These are phyloP conservation scores for Dryas octopetala DNA, from an alignment of 306 rosid genomes.

Conservation along the genomic window DNA sequence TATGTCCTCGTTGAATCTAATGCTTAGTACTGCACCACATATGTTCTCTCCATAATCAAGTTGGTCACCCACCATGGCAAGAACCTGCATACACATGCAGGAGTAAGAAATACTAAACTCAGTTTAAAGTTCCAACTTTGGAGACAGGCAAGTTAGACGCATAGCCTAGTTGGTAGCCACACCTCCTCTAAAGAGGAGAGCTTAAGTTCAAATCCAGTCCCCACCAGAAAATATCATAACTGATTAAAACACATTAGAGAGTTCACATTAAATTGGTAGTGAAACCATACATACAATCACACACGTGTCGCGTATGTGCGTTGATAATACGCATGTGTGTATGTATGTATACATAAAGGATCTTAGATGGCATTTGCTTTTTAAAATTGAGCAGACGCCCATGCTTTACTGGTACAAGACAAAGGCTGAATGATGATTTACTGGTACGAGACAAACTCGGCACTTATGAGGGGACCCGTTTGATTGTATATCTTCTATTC, in stretches of 20 bases:
- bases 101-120: slow-evolving; percentile 1
- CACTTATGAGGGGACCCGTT: too few species aligned
- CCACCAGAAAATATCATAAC: background rate
- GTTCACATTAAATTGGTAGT: background rate
- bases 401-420: too few species aligned
- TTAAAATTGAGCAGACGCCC: too few species aligned
- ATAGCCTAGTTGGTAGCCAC: background rate
- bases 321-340: background rate
- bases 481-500: too few species aligned
- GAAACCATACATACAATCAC: background rate
- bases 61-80: slow-evolving; percentile 90
- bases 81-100: slow-evolving; percentile 53
- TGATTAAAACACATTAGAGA: background rate
- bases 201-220: background rate
- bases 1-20: slow-evolving; percentile 91
- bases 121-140: background rate
- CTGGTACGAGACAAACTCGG: too few species aligned
- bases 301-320: too few species aligned
- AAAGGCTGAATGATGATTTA: too few species aligned
- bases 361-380: too few species aligned
- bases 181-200: background rate
- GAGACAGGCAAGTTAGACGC: background rate
- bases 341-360: too few species aligned
- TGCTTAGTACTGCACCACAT: slow-evolving; percentile 89
- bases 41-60: slow-evolving; percentile 85